Percentiles rank a stretch among this genome's conserved stretches.
Conservation (phyloP, 495 filamentous ascomycete genomes). For the Hyaloscypha hepaticicola region DNA sequence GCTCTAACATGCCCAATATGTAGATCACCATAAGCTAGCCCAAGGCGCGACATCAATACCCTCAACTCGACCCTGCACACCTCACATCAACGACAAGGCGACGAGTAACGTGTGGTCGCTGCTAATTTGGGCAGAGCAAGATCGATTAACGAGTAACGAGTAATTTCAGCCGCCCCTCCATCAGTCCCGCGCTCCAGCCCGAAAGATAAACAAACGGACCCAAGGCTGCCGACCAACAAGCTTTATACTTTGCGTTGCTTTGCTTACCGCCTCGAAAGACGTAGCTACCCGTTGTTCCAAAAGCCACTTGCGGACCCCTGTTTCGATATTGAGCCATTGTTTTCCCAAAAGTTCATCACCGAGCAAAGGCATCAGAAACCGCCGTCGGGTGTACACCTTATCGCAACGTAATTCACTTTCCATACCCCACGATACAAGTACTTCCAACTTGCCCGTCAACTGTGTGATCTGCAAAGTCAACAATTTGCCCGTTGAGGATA, state of each 20-base stretch:
- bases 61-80: background rate
- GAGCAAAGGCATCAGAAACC: background rate
- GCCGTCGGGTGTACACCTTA: background rate
- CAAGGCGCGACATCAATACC: constrained; percentile 11
- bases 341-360: background rate
- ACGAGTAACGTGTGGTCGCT: background rate
- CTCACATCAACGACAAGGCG: background rate
- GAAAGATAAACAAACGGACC: background rate
- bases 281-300: background rate
- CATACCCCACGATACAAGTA: background rate
- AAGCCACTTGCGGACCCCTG: background rate
- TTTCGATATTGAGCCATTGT: background rate
- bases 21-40: constrained; percentile 1
- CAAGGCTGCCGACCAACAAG: background rate
- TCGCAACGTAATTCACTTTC: background rate
- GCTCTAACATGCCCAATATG: background rate
- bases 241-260: background rate
- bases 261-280: background rate
- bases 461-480: background rate
- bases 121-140: background rate
- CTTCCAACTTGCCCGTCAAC: background rate
- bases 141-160: background rate
- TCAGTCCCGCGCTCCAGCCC: background rate
- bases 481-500: background rate
- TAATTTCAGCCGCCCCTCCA: background rate